phyloP scores from a whole-genome alignment of 495 filamentous ascomycete genomes.

The Astrothelium macrocarpum region DNA sequence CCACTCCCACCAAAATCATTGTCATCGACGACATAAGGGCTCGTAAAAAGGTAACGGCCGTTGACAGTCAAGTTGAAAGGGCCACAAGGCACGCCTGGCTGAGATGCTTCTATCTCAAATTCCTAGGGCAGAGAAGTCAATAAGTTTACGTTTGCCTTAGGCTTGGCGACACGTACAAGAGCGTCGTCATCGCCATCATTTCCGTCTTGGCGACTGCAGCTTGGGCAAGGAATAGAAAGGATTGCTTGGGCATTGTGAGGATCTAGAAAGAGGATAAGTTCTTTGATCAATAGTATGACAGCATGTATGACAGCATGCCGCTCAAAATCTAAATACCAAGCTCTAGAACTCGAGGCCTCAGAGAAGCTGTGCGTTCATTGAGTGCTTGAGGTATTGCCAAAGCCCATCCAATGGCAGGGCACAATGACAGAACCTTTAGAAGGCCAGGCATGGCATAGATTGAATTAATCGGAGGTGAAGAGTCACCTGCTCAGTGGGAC shows the following conservation, averaged over 20 bases:
- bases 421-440: neutral
- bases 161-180: constrained; percentile 30
- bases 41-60: constrained; percentile 20
- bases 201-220: constrained; percentile 19
- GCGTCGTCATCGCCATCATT: constrained; percentile 28
- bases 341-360: neutral
- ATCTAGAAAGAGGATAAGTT: neutral
- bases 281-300: neutral
- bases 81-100: constrained; percentile 19
- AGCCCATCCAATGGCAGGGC: neutral
- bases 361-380: neutral
- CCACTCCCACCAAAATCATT: neutral
- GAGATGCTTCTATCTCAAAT: constrained; percentile 22
- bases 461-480: neutral
- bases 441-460: neutral
- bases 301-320: neutral
- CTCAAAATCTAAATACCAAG: neutral
- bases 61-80: constrained; percentile 25
- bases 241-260: constrained; percentile 17
- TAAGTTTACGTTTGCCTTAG: constrained; percentile 12
- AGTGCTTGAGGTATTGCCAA: neutral
- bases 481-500: neutral
- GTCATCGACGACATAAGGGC: constrained; percentile 1
- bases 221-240: constrained; percentile 25
- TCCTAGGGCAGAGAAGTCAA: constrained; percentile 18